Conservation (phyloP, 2,329 filamentous ascomycete genomes). For the Nigrograna mackinnonii region DNA sequence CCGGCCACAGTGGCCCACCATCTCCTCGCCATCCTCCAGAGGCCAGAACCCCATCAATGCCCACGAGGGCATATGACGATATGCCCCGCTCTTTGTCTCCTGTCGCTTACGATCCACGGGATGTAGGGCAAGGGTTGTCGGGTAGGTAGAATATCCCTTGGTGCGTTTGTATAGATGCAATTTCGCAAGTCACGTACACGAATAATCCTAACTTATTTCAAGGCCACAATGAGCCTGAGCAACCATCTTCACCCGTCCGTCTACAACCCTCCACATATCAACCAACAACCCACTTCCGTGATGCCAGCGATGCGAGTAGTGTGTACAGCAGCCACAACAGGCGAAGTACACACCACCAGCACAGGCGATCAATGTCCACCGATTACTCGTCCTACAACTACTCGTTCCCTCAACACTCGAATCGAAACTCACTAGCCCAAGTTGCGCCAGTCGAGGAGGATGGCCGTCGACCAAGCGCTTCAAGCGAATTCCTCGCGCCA, state of each 20-base stretch:
- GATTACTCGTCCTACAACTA: slow-evolving; percentile 17
- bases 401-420: slow-evolving; percentile 18
- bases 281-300: slow-evolving; percentile 26
- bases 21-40: slow-evolving; percentile 29
- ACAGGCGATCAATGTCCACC: slow-evolving; percentile 18
- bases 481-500: slow-evolving; percentile 21
- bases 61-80: slow-evolving; percentile 20
- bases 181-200: slow-evolving; percentile 21
- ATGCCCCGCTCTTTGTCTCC: slow-evolving; percentile 17
- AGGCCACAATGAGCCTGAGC: slow-evolving; percentile 21
- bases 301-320: slow-evolving; percentile 36
- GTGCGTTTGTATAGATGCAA: slow-evolving; percentile 25
- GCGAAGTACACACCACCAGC: slow-evolving; percentile 20
- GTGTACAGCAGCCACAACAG: slow-evolving; percentile 36
- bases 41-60: slow-evolving; percentile 27
- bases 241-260: slow-evolving; percentile 15
- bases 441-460: slow-evolving; percentile 14
- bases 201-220: slow-evolving; percentile 28
- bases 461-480: slow-evolving; percentile 15
- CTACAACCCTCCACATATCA: slow-evolving; percentile 22
- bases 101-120: not conserved
- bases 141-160: slow-evolving; percentile 37
- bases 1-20: slow-evolving; percentile 20
- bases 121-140: slow-evolving; percentile 23
- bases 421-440: slow-evolving; percentile 19